A percentile compares a stretch with the other conserved stretches of the same genome.
Evolutionary conservation across 2,329 filamentous ascomycete genomes (phyloP).

Genomic region (Shiraia sp.): DNA sequence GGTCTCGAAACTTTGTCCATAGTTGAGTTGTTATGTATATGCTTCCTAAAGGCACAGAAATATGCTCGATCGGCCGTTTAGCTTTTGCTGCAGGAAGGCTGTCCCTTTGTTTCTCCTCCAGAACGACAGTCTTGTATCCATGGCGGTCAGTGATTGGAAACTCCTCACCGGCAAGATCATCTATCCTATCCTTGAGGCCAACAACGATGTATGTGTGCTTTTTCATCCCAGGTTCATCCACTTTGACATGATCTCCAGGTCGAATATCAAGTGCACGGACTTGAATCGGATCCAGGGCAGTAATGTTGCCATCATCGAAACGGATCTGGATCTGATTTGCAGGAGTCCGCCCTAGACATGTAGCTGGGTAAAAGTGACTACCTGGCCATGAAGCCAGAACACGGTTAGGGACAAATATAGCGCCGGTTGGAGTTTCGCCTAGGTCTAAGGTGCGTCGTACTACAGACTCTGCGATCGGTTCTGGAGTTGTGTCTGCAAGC

Average conservation of each 20-base stretch:
- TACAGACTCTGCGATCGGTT: conserved; percentile 5
- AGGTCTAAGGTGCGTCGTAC: conserved; percentile 8
- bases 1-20: conserved; percentile 47
- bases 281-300: conserved; percentile 45
- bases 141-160: conserved; percentile 46
- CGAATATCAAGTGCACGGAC: conserved; percentile 50
- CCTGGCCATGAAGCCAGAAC: conserved; percentile 64
- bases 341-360: conserved; percentile 55
- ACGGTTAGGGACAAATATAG: conserved; percentile 53
- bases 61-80: conserved; percentile 20
- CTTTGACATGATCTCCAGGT: conserved; percentile 51
- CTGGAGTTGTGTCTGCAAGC: conserved; percentile 21
- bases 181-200: conserved; percentile 47
- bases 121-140: conserved; percentile 46
- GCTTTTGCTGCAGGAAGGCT: conserved; percentile 35
- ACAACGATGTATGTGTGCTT: conserved; percentile 50
- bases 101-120: conserved; percentile 47
- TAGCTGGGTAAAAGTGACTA: conserved; percentile 62
- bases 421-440: conserved; percentile 21
- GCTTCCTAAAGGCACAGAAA: conserved; percentile 46
- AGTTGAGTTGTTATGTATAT: conserved; percentile 52
- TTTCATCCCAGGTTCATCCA: conserved; percentile 51
- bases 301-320: conserved; percentile 53
- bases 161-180: conserved; percentile 26
- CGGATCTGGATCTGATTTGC: conserved; percentile 50